Evolutionary conservation across 2,329 filamentous ascomycete species (phyloP).

Genomic region (Elsinoe necatrix): DNA sequence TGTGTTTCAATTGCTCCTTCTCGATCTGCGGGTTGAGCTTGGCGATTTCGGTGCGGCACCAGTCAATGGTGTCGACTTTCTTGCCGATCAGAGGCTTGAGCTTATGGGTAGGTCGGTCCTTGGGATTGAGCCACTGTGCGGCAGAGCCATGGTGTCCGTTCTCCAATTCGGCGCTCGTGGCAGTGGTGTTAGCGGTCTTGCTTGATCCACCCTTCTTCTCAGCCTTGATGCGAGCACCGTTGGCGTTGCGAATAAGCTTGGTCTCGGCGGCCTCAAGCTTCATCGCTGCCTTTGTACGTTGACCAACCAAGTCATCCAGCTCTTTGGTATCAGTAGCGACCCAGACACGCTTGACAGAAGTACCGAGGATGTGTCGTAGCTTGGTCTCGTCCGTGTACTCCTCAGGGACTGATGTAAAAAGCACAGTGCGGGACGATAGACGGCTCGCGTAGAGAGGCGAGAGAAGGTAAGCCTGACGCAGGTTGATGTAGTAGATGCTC

Average conservation of each 20-base stretch:
- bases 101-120: constrained; percentile 69
- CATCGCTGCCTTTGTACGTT: constrained; percentile 71
- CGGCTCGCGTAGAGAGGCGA: constrained; percentile 76
- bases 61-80: constrained; percentile 92
- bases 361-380: constrained; percentile 70
- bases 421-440: constrained; percentile 80
- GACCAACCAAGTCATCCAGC: constrained; percentile 70
- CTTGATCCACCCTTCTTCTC: constrained; percentile 46
- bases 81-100: constrained; percentile 65
- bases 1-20: constrained; percentile 58
- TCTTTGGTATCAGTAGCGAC: constrained; percentile 68
- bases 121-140: constrained; percentile 53
- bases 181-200: constrained; percentile 44
- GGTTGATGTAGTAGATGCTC: constrained; percentile 81
- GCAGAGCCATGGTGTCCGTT: constrained; percentile 59
- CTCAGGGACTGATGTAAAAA: constrained; percentile 77
- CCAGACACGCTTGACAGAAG: constrained; percentile 65
- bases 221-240: constrained; percentile 60
- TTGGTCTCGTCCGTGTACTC: constrained; percentile 69
- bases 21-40: constrained; percentile 65
- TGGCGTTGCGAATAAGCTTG: constrained; percentile 71
- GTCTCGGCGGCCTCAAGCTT: constrained; percentile 82
- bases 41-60: constrained; percentile 70
- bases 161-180: constrained; percentile 23
- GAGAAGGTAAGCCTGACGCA: constrained; percentile 85